Evolutionary conservation across 768 basidiomycete species (phyloP).

Genomic region (Podaxis sp.): DNA sequence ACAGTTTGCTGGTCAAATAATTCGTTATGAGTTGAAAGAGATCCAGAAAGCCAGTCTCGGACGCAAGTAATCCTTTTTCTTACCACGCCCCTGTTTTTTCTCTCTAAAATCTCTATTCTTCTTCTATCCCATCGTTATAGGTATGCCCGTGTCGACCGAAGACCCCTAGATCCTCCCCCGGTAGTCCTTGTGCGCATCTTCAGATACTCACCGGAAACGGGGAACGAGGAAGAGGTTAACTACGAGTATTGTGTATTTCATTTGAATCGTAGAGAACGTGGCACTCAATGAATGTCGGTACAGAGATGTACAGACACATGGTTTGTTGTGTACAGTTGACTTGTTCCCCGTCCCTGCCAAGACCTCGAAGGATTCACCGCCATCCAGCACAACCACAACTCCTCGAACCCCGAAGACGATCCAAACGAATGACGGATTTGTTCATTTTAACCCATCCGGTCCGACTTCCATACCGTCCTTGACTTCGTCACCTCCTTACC

Average conservation of each 20-base stretch:
- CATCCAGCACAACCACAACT: conserved; percentile 11
- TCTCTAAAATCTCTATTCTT: conserved; percentile 10
- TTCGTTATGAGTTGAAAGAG: conserved; percentile 56
- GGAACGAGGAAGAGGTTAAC: conserved; percentile 37
- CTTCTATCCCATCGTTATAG: conserved; percentile 28
- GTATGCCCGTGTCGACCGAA: conserved; percentile 60
- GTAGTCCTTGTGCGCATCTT: conserved; percentile 56
- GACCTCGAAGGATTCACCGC: conserved; percentile 13
- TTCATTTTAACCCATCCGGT: conserved; percentile 15
- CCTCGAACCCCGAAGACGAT: not conserved
- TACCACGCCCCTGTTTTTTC: conserved; percentile 14
- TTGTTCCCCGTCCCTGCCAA: conserved; percentile 58
- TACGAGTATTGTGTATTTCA: conserved; percentile 44
- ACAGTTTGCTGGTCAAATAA: conserved; percentile 58
- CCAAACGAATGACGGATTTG: conserved; percentile 11
- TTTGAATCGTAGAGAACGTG: conserved; percentile 5
- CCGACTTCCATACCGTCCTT: conserved; percentile 11
- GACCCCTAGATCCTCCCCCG: conserved; percentile 68
- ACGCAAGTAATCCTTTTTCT: conserved; percentile 50
- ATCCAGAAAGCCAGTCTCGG: conserved; percentile 66
- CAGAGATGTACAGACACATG: conserved; percentile 63
- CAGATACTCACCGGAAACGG: conserved; percentile 38
- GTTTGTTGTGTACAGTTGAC: conserved; percentile 77
- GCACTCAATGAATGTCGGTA: conserved; percentile 17
- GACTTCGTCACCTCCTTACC: conserved; percentile 11